Percentiles rank a stretch among this genome's conserved stretches.
Conservation (phyloP, 2,329 filamentous ascomycete species). For the Lachnellula subtilissima region DNA sequence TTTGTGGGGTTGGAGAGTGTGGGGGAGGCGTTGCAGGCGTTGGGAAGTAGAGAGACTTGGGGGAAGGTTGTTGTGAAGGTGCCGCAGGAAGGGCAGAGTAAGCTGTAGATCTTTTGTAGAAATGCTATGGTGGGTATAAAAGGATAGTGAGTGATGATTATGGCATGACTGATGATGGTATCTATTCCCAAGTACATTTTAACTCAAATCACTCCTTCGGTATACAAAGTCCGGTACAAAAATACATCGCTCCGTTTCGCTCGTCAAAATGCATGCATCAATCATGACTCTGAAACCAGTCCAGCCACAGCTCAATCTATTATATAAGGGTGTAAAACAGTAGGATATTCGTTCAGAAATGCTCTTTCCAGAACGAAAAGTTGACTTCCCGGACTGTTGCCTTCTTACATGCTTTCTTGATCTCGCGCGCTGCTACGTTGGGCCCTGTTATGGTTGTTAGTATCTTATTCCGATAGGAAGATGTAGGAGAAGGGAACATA, state of each 20-base stretch:
- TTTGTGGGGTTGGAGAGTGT: constrained; percentile 76
- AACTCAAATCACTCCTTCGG: no score
- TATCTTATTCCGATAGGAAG: background rate
- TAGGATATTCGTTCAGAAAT: constrained; percentile 49
- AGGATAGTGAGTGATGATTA: no score
- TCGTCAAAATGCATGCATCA: constrained; percentile 10
- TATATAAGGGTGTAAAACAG: background rate
- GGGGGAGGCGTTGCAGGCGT: constrained; percentile 67
- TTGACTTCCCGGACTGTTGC: constrained; percentile 73
- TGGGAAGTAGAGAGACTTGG: constrained; percentile 79
- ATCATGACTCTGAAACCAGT: background rate
- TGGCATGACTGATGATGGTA: no score
- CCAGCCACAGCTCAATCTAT: background rate
- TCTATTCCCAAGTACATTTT: no score
- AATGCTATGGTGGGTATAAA: background rate
- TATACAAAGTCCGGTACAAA: no score
- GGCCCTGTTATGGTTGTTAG: constrained; percentile 24
- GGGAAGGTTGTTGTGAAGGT: constrained; percentile 89
- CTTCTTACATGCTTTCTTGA: constrained; percentile 72
- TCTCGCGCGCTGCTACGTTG: constrained; percentile 63
- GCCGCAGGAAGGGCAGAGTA: constrained; percentile 59
- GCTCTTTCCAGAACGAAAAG: constrained; percentile 99
- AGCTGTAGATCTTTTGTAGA: constrained; percentile 39
- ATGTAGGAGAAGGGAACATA: constrained; percentile 40
- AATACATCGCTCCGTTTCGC: background rate